These are phyloP conservation scores for Leccinum longicurvipes DNA, from an alignment of 768 basidiomycete species.

Conservation along the genomic window DNA sequence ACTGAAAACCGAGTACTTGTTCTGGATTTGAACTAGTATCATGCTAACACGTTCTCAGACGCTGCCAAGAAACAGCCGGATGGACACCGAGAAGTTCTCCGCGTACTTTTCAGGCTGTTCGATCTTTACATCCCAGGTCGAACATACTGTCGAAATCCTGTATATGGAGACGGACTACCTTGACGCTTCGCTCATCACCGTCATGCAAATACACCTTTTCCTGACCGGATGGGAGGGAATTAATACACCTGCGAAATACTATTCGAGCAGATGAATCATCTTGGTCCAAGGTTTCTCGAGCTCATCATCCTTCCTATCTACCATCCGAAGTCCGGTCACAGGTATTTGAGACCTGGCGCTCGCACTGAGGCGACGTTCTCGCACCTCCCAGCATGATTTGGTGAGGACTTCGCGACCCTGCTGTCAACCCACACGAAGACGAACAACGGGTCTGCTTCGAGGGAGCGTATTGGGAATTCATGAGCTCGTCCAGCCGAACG, in stretches of 20 bases:
- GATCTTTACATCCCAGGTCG: slow-evolving; percentile 97
- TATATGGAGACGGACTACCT: slow-evolving; percentile 98
- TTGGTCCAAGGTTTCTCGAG: slow-evolving; percentile 92
- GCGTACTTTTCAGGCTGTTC: slow-evolving; percentile 99
- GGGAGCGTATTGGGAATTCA: no score
- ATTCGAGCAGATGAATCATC: slow-evolving; percentile 95
- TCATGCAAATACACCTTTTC: slow-evolving; percentile 99
- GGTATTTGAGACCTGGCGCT: slow-evolving; percentile 95
- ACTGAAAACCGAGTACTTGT: slow-evolving; percentile 51
- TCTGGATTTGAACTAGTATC: background rate
- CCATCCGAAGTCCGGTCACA: slow-evolving; percentile 97
- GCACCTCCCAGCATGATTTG: no score
- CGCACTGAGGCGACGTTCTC: no score
- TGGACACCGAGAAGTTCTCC: slow-evolving; percentile 96
- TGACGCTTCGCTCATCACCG: slow-evolving; percentile 95
- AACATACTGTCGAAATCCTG: slow-evolving; percentile 94
- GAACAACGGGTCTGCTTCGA: no score
- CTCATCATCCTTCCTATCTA: slow-evolving; percentile 91
- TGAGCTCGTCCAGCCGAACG: no score
- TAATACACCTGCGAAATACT: slow-evolving; percentile 94
- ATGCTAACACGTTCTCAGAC: slow-evolving; percentile 36
- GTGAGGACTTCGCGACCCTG: no score
- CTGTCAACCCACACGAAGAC: no score
- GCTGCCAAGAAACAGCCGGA: slow-evolving; percentile 94
- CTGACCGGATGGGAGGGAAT: slow-evolving; percentile 99